Evolutionary conservation across 2,329 filamentous ascomycete genomes (phyloP), one percentile per base, ranked within the genome.

Genomic region (Periconia sp.): DNA sequence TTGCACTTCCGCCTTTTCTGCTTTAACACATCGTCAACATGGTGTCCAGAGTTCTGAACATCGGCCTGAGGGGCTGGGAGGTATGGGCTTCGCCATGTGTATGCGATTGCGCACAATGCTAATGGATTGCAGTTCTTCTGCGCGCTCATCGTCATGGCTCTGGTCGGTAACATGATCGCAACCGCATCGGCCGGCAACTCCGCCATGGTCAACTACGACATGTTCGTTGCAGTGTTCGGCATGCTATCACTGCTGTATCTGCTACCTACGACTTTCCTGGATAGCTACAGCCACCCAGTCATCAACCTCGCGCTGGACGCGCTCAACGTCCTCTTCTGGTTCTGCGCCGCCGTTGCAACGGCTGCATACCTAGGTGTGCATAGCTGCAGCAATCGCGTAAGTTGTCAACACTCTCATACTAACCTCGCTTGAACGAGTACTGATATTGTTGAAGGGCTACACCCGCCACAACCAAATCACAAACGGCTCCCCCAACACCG

Each of bases 301-400:
- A 66, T 81, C 36, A 69, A 81, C 43, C 65, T 85, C 23, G 73
- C 69, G 11, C 68, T 86, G 35, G 86, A 89, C 68, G 73, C 61
- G 10, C 57, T 83, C 22, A 81, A 83, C 39, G 75, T 80, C 2
- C 66, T 91, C 40, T 87, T 92, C 75, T 85, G 82, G 54, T 83
- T 91, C 61, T 84, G 88, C 66, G 80, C 75, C 42, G 87, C 80
- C 49, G 77, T 92, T 46, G 87, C 88, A 8, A 77, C 89, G 29
- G 81, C 88, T 4, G 85, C 86, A 17, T 84, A 85, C 68, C 78
- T 92, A 7, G 70, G 74, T n/a, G 82, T 79, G 5, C 82, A 84
- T 64, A 84, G 87, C 77, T 92, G 88, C 73, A 74, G 75, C 56
- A 81, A 84, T 60, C 15, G 38, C 34, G 81, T 83, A 73, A 54